Evolutionary conservation across 495 filamentous ascomycete genomes (phyloP).

Genomic region (Letharia columbiana): DNA sequence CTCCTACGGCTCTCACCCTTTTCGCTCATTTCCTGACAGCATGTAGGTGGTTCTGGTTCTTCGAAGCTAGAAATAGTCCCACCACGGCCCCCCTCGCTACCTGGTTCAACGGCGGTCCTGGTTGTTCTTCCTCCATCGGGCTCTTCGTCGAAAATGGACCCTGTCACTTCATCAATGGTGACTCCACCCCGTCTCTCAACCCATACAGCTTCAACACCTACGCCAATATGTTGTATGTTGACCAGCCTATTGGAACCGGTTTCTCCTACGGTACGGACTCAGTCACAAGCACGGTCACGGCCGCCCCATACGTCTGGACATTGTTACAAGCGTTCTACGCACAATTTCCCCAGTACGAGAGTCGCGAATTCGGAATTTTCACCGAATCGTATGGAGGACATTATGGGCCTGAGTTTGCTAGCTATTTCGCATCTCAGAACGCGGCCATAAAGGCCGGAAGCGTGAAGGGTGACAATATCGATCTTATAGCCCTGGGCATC

Average conservation of each 20-base stretch:
- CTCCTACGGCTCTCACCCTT: neutral
- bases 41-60: slow-evolving; percentile 26
- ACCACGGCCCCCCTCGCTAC: slow-evolving; percentile 41
- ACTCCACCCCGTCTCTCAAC: slow-evolving; percentile 41
- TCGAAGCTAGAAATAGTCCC: slow-evolving; percentile 44
- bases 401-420: slow-evolving; percentile 46
- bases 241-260: slow-evolving; percentile 47
- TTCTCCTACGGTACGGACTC: slow-evolving; percentile 47
- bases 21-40: neutral
- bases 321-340: slow-evolving; percentile 48
- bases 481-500: slow-evolving; percentile 47
- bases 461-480: slow-evolving; percentile 39
- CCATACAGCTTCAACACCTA: slow-evolving; percentile 55
- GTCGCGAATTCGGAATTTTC: slow-evolving; percentile 46
- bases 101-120: slow-evolving; percentile 52
- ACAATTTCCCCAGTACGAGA: slow-evolving; percentile 45
- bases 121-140: slow-evolving; percentile 46
- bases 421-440: slow-evolving; percentile 47
- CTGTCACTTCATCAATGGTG: slow-evolving; percentile 44
- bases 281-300: slow-evolving; percentile 42
- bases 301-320: slow-evolving; percentile 48
- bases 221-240: slow-evolving; percentile 51
- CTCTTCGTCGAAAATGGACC: slow-evolving; percentile 51
- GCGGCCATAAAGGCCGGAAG: slow-evolving; percentile 33
- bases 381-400: slow-evolving; percentile 52